A percentile compares a stretch with the other conserved stretches of the same genome.
Conservation (phyloP, 108 stramenopile genomes). For the Thalassiosira profunda region DNA sequence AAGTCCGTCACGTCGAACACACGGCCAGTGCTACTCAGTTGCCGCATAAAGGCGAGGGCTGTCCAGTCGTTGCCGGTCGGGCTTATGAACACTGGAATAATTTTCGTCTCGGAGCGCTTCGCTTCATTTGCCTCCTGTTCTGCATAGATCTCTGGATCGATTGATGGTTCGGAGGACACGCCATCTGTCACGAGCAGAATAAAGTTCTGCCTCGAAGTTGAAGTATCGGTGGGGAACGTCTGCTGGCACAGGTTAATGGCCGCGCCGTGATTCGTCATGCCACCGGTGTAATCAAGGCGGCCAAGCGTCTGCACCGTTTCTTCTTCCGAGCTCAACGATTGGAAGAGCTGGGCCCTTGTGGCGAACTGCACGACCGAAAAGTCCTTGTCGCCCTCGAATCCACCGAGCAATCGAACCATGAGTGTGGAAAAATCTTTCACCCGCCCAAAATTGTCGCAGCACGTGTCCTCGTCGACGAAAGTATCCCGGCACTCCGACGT, state of each 20-base stretch:
- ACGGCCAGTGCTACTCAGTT: constrained; percentile 19
- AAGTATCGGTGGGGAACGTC: constrained; percentile 8
- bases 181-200: constrained; percentile 40
- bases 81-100: constrained; percentile 43
- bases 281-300: constrained; percentile 17
- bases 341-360: constrained; percentile 16
- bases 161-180: constrained; percentile 27
- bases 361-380: constrained; percentile 42
- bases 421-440: constrained; percentile 22
- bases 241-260: constrained; percentile 32
- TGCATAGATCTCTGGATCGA: constrained; percentile 14
- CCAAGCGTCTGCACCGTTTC: constrained; percentile 16
- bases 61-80: neutral
- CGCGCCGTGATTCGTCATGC: constrained; percentile 36
- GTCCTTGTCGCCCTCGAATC: constrained; percentile 3
- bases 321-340: neutral
- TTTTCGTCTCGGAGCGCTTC: constrained; percentile 14
- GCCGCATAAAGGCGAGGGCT: constrained; percentile 19
- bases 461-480: constrained; percentile 6
- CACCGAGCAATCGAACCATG: constrained; percentile 21
- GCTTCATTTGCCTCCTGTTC: constrained; percentile 16
- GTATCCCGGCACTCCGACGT: neutral
- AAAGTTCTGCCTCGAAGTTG: constrained; percentile 20
- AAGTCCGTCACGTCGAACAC: constrained; percentile 45
- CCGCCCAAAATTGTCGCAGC: constrained; percentile 31